These are phyloP conservation scores for Kwoniella mangroviensis DNA, from an alignment of 768 basidiomycete species.

Conservation along the genomic window DNA sequence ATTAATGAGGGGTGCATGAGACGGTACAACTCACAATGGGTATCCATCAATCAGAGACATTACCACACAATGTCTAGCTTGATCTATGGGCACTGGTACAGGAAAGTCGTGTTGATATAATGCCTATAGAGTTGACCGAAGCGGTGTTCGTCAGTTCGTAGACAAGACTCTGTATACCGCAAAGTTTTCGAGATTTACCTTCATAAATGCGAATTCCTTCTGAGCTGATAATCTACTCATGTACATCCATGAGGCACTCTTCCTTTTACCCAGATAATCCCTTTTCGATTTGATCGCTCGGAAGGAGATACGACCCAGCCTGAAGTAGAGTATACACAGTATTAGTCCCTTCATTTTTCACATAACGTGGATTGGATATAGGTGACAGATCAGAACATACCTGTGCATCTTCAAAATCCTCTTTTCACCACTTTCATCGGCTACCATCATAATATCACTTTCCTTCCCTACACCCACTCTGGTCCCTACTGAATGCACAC, in stretches of 20 bases:
- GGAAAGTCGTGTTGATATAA: slow-evolving; percentile 90
- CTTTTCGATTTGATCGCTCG: slow-evolving; percentile 94
- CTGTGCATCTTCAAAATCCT: slow-evolving; percentile 93
- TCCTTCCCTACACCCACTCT: slow-evolving; percentile 99
- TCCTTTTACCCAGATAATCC: slow-evolving; percentile 93
- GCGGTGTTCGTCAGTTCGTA: too few relatives aligned
- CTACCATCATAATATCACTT: slow-evolving; percentile 70
- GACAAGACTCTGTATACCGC: too few relatives aligned
- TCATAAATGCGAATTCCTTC: slow-evolving; percentile 99
- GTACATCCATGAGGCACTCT: slow-evolving; percentile 99
- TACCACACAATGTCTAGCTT: slow-evolving; percentile 89
- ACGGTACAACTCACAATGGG: slow-evolving; percentile 70
- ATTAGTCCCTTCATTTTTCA: not conserved
- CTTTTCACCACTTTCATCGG: slow-evolving; percentile 78
- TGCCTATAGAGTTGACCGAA: slow-evolving; percentile 64
- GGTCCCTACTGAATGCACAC: slow-evolving; percentile 89
- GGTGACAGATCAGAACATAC: slow-evolving; percentile 59
- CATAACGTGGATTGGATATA: too few relatives aligned
- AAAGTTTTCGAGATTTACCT: slow-evolving; percentile 62
- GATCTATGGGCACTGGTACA: slow-evolving; percentile 90
- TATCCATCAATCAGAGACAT: slow-evolving; percentile 97
- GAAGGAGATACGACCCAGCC: slow-evolving; percentile 96
- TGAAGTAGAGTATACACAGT: slow-evolving; percentile 53
- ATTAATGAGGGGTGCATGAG: not conserved
- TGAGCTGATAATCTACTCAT: slow-evolving; percentile 95